Conservation (phyloP, 805 yeast genomes). For the Pichia insulana region DNA sequence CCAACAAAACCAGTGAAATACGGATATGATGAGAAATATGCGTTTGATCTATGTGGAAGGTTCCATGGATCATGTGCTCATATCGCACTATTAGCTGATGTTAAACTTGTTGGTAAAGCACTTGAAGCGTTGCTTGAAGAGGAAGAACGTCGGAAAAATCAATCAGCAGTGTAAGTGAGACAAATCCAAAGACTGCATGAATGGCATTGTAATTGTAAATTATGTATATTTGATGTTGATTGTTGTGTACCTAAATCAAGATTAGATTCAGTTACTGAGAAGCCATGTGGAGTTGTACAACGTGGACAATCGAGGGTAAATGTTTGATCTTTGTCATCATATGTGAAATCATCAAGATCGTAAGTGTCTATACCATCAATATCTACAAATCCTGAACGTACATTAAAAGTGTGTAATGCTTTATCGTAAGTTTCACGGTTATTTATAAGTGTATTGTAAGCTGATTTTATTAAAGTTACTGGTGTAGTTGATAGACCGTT, state of each 20-base stretch:
- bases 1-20: slow-evolving; percentile 6
- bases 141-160: slow-evolving; percentile 29
- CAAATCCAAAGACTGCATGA: slow-evolving; percentile 84
- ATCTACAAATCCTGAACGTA: slow-evolving; percentile 38
- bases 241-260: slow-evolving; percentile 40
- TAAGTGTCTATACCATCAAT: slow-evolving; percentile 37
- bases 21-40: slow-evolving; percentile 30
- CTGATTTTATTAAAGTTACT: slow-evolving; percentile 43
- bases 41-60: slow-evolving; percentile 66
- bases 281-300: slow-evolving; percentile 39
- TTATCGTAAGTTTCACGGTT: slow-evolving; percentile 45
- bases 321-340: slow-evolving; percentile 20
- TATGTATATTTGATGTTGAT: slow-evolving; percentile 43
- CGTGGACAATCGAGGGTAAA: slow-evolving; percentile 45
- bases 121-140: slow-evolving; percentile 52
- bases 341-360: slow-evolving; percentile 39
- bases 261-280: slow-evolving; percentile 51
- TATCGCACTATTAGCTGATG: slow-evolving; percentile 69
- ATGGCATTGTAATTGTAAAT: slow-evolving; percentile 51
- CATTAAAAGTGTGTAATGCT: slow-evolving; percentile 27
- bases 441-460: slow-evolving; percentile 51
- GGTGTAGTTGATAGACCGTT: neutral
- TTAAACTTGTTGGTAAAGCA: slow-evolving; percentile 64
- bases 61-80: slow-evolving; percentile 64
- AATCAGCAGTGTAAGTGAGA: slow-evolving; percentile 42